These are phyloP conservation scores for Myxozyma melibiosi DNA, from an alignment of 805 yeast species.

Conservation along the genomic window DNA sequence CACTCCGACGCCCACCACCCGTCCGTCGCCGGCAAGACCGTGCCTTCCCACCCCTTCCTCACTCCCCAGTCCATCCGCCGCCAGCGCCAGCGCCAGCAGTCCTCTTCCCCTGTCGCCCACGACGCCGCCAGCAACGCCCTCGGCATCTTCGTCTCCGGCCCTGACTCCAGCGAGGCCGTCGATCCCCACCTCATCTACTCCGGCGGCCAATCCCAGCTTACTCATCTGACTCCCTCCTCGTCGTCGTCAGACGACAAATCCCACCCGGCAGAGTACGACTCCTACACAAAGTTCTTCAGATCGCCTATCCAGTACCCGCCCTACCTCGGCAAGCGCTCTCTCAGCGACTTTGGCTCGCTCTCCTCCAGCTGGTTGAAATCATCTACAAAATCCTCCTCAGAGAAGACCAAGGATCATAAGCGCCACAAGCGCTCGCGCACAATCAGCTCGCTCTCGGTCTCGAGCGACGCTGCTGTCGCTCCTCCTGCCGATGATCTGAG, in stretches of 20 bases:
- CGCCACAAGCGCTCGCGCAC: constrained; percentile 10
- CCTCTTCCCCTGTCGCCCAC: constrained; percentile 9
- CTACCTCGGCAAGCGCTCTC: constrained; percentile 24
- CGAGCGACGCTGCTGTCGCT: background rate
- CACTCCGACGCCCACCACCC: background rate
- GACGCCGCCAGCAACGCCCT: constrained; percentile 28
- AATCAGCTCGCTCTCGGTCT: background rate
- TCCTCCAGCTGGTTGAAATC: background rate
- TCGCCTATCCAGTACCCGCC: constrained; percentile 31
- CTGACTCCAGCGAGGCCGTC: constrained; percentile 13
- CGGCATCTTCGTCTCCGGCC: constrained; percentile 24
- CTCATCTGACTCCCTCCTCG: background rate
- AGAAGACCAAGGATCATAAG: no score
- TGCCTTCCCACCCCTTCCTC: constrained; percentile 5
- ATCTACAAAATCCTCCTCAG: background rate
- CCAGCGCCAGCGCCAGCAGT: constrained; percentile 9
- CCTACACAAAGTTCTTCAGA: constrained; percentile 19
- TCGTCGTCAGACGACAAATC: no score
- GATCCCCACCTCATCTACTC: constrained; percentile 23
- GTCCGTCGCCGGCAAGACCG: constrained; percentile 7
- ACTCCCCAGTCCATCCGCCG: constrained; percentile 26
- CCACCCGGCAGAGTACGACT: background rate
- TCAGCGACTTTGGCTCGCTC: constrained; percentile 22
- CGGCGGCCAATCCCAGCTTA: background rate
- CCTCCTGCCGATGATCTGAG: background rate